Conservation (phyloP, 2,329 filamentous ascomycete species). For the Penicillium sp. region DNA sequence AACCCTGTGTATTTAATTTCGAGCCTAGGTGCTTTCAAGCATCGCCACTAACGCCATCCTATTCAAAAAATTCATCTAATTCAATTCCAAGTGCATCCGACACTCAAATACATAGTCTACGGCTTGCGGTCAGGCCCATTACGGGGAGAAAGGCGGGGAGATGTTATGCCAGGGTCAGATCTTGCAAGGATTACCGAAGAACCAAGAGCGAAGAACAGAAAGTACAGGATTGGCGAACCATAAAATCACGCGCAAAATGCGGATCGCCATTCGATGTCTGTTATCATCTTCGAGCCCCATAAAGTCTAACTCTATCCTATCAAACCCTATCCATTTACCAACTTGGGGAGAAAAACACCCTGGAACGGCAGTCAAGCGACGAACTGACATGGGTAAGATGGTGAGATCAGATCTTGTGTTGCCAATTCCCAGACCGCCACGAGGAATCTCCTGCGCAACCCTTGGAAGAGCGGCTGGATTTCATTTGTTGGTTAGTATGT, state of each 20-base stretch:
- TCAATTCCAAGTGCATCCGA: background rate
- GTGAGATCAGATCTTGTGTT: background rate
- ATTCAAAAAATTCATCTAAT: background rate
- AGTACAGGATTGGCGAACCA: background rate
- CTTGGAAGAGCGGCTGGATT: background rate
- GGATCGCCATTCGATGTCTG: background rate
- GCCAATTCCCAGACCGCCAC: conserved; percentile 3
- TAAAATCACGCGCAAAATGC: background rate
- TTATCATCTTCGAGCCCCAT: background rate
- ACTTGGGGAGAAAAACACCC: background rate
- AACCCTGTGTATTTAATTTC: background rate
- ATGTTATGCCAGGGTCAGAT: too few relatives aligned
- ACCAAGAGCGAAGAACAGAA: background rate
- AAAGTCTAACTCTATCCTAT: background rate
- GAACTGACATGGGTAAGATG: background rate
- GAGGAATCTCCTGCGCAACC: background rate
- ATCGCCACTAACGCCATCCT: background rate
- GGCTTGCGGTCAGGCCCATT: background rate
- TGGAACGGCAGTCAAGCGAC: background rate
- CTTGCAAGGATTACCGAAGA: too few relatives aligned
- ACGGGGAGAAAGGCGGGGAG: background rate
- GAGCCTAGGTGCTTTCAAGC: background rate
- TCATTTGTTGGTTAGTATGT: background rate
- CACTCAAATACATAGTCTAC: background rate
- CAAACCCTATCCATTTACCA: background rate